These are phyloP conservation scores for Diaporthe vexans DNA, from an alignment of 2,329 filamentous ascomycete genomes.

Conservation along the genomic window DNA sequence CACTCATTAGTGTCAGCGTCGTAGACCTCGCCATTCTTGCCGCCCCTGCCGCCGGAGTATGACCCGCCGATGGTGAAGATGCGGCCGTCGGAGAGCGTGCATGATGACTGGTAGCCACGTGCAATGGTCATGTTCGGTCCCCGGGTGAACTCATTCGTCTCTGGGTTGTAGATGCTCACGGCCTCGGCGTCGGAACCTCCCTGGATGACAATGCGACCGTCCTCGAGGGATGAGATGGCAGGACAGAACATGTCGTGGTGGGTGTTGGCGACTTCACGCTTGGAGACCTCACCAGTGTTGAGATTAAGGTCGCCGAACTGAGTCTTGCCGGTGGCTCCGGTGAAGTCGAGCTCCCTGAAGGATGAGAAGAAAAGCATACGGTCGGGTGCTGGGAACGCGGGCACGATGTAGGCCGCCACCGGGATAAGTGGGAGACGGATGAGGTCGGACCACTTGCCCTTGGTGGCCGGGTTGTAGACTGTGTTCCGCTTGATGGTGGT, in stretches of 20 bases:
- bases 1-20: constrained; percentile 60
- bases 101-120: constrained; percentile 67
- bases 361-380: constrained; percentile 42
- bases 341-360: constrained; percentile 42
- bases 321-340: constrained; percentile 43
- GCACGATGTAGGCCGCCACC: constrained; percentile 49
- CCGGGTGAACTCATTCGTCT: constrained; percentile 54
- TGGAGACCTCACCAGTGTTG: constrained; percentile 46
- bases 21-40: constrained; percentile 71
- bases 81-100: constrained; percentile 64
- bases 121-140: constrained; percentile 59
- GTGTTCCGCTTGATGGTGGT: constrained; percentile 5
- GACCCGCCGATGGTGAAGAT: constrained; percentile 73
- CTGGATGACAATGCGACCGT: constrained; percentile 65
- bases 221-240: constrained; percentile 63
- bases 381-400: constrained; percentile 45
- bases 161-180: constrained; percentile 59
- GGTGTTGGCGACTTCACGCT: constrained; percentile 55
- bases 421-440: constrained; percentile 48
- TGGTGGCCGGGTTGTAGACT: constrained; percentile 43
- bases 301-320: constrained; percentile 42
- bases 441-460: constrained; percentile 47
- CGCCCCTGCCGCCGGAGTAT: constrained; percentile 59
- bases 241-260: constrained; percentile 71
- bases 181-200: constrained; percentile 53